Conservation (phyloP, 2,329 filamentous ascomycete species). For the Aspergillus sergii region DNA sequence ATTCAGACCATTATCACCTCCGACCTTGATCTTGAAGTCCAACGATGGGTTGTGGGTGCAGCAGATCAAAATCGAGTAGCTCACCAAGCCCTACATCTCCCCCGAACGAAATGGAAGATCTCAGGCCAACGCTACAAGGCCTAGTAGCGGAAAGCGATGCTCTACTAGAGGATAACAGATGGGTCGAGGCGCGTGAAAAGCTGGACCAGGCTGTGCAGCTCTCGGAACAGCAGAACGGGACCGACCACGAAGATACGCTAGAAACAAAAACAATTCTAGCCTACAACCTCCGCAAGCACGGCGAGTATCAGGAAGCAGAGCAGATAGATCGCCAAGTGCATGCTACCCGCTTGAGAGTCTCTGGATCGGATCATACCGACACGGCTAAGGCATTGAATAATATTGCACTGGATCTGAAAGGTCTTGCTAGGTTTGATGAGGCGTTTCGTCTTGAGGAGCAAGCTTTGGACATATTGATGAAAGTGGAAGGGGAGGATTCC, state of each 20-base stretch:
- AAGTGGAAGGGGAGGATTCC: not conserved
- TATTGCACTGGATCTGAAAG: not conserved
- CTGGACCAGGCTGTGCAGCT: not conserved
- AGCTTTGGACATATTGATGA: not conserved
- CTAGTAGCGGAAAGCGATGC: not conserved
- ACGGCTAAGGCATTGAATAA: not conserved
- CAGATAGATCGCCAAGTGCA: not conserved
- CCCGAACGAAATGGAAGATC: not conserved
- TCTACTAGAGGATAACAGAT: not conserved
- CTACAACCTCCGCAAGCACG: not conserved
- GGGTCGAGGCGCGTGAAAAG: not conserved
- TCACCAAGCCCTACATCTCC: not conserved
- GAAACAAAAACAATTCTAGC: not conserved
- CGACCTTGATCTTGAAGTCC: not conserved
- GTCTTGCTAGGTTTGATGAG: not conserved
- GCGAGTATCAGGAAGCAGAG: not conserved
- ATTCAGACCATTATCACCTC: not conserved
- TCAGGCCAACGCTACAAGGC: not conserved
- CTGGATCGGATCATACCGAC: not conserved
- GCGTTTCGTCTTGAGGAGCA: not conserved
- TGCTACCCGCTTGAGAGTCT: not conserved
- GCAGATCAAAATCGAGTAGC: not conserved
- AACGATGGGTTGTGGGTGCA: not conserved
- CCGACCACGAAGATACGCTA: not conserved
- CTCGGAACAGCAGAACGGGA: not conserved